Base-by-base conservation (phyloP, 1,284 basidiomycete species). In the Ustilago xerochloae region DNA sequence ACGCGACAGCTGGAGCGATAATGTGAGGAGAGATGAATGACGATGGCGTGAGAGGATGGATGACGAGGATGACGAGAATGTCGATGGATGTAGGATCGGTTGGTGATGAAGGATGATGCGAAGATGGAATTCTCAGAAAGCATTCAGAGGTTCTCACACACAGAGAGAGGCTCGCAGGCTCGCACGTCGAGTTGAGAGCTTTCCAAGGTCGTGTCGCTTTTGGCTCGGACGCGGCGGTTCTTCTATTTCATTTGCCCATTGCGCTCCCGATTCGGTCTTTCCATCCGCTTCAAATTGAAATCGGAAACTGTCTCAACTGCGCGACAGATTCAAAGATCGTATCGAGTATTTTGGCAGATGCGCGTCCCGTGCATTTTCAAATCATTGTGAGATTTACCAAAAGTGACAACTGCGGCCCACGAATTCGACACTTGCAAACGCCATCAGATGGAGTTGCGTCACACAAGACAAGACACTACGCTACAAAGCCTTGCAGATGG, bases 141-240 rank as follows among this genome's bases (percentile, higher is more conserved):
- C 46, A 32, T 29, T 32, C 35, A 36, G n/a, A 36, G 35, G 35
- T n/a, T n/a, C 35, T 12, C 35, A 36, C 35, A 36, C 35, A n/a
- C n/a, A n/a, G n/a, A n/a, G 22, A 18, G 41, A 24, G 22, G 20
- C 41, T 43, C 41, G 26, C 22, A 43, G 41, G n/a, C n/a, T n/a
- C 13, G 49, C 49, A 51, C 32, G 53, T 35, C 41, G 52, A 46
- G 30, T 54, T 46, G 53, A 55, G 30, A 20, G 48, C 16, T 32
- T 30, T 30, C n/a, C n/a, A n/a, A n/a, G n/a, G 46, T 22, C 46
- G 46, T 32, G 46, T 32, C 46, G 29, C 26, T 50, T 24, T 50
- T 15, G 12, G 32, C 2, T 13, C 22, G 2, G 22, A 47, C 45
- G 29, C 47, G 29, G 47, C 32, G 28, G 26, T 29, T 32, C 29